Evolutionary conservation across 768 basidiomycete genomes (phyloP).

Genomic region (Naganishia randhawae): DNA sequence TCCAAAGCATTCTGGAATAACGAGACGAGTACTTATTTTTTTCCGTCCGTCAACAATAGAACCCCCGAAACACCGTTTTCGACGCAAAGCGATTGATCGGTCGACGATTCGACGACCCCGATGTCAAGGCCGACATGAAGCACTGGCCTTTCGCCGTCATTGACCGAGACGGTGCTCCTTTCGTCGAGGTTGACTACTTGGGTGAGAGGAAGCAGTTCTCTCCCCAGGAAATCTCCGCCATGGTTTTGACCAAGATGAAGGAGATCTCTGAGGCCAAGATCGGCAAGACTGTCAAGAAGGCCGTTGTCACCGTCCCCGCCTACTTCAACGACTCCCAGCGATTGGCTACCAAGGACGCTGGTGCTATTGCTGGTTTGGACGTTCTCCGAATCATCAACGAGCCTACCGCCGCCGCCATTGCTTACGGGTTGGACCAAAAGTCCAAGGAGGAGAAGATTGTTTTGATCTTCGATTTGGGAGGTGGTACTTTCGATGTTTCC

Average conservation of each 20-base stretch:
- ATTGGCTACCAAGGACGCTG: conserved; percentile 98
- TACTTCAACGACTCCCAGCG: conserved; percentile 99
- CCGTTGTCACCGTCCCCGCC: conserved; percentile 96
- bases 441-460: conserved; percentile 94
- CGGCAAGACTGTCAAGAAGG: conserved; percentile 96
- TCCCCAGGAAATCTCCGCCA: conserved; percentile 98
- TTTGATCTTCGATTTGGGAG: conserved; percentile 98
- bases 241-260: conserved; percentile 99
- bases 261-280: conserved; percentile 99
- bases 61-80: conserved; percentile 97
- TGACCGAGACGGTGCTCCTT: conserved; percentile 93
- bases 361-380: conserved; percentile 94
- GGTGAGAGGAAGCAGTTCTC: conserved; percentile 92
- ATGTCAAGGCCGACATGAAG: conserved; percentile 57
- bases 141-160: conserved; percentile 98
- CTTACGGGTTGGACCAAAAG: conserved; percentile 91
- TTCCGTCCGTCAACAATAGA: conserved; percentile 50
- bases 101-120: conserved; percentile 77
- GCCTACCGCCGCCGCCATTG: conserved; percentile 98
- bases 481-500: conserved; percentile 99
- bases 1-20: no score
- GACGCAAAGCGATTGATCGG: conserved; percentile 99
- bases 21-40: no score
- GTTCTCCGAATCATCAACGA: conserved; percentile 99
- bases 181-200: conserved; percentile 91